Conservation (phyloP, 2,329 filamentous ascomycete species). For the Xylogone sp. region DNA sequence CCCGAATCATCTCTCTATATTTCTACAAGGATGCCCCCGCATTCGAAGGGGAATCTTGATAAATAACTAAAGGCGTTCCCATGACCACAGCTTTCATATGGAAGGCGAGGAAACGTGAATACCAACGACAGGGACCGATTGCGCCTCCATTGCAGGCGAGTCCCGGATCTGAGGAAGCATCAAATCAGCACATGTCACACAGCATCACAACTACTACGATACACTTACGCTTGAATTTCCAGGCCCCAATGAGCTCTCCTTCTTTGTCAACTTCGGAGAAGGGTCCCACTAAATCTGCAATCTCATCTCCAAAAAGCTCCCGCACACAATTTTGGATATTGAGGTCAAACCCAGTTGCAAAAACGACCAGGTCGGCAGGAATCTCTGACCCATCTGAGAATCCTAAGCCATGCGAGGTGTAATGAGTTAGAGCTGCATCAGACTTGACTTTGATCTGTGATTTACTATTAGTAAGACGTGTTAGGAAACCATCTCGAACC, state of each 20-base stretch:
- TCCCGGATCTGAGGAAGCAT: too few species aligned
- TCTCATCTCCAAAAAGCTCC: conserved; percentile 43
- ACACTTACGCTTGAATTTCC: neutral
- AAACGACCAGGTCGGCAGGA: conserved; percentile 47
- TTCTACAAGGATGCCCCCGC: too few species aligned
- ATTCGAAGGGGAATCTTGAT: too few species aligned
- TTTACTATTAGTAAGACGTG: neutral
- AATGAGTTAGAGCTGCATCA: conserved; percentile 5
- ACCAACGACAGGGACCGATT: too few species aligned
- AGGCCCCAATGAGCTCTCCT: conserved; percentile 34
- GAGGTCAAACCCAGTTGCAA: conserved; percentile 41
- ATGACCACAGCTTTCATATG: too few species aligned
- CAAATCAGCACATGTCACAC: too few species aligned
- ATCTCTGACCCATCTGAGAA: conserved; percentile 41
- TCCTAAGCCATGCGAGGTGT: conserved; percentile 17
- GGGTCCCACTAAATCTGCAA: conserved; percentile 42
- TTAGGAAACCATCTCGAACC: neutral
- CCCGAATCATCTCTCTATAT: too few species aligned
- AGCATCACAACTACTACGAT: too few species aligned
- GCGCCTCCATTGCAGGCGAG: too few species aligned
- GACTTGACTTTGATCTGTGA: conserved; percentile 16
- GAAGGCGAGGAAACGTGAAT: too few species aligned
- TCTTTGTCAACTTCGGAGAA: conserved; percentile 45
- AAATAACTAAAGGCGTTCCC: too few species aligned
- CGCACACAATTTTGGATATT: conserved; percentile 47